Evolutionary conservation across 2,329 filamentous ascomycete species (phyloP).

Genomic region (Alternaria gansuensis): DNA sequence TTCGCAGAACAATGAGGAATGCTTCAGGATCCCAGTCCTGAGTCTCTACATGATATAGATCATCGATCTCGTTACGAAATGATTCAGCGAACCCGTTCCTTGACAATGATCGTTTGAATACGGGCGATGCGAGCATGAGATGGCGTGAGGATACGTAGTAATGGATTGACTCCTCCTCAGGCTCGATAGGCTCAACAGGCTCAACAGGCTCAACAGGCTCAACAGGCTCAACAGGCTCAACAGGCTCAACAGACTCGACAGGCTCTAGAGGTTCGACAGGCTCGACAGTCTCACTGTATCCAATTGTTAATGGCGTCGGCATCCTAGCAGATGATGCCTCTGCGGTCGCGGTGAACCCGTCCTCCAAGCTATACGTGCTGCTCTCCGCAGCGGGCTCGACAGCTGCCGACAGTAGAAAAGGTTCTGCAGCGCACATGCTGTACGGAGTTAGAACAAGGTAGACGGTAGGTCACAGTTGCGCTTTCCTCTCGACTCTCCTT

Average conservation of each 20-base stretch:
- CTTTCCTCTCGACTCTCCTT: neutral
- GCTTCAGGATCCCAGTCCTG: slow-evolving; percentile 8
- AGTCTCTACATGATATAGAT: neutral
- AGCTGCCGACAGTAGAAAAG: neutral
- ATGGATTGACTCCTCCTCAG: neutral
- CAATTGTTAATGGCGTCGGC: too few species aligned
- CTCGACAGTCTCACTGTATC: neutral
- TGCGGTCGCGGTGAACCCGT: neutral
- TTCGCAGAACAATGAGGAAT: neutral
- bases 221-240: neutral
- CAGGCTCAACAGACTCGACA: slow-evolving; percentile 1
- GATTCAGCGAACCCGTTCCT: slow-evolving; percentile 1
- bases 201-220: too few species aligned
- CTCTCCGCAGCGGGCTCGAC: neutral
- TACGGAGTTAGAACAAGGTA: neutral
- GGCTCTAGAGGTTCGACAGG: neutral
- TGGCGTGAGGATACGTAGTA: slow-evolving; percentile 15
- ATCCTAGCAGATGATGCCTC: neutral
- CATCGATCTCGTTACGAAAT: neutral
- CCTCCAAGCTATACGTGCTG: neutral
- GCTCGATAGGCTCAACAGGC: neutral
- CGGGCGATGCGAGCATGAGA: slow-evolving; percentile 2
- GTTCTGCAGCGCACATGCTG: neutral
- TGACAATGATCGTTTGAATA: neutral
- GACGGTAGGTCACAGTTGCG: rapidly evolving